phyloP scores from a whole-genome alignment of 805 yeast species.

The Kregervanrija fluxuum region DNA sequence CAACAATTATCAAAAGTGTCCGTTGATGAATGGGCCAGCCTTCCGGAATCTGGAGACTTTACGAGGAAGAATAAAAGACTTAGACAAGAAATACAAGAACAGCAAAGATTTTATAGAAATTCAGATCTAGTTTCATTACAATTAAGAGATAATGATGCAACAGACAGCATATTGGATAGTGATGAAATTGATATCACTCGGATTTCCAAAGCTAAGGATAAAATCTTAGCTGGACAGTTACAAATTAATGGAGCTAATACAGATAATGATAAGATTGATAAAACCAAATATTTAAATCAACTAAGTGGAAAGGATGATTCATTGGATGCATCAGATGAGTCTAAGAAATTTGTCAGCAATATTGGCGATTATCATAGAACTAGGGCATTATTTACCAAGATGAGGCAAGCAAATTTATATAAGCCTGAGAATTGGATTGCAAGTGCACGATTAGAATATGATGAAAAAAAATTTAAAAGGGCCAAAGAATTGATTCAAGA shows the following conservation, averaged over 20 bases:
- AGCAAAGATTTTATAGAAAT: constrained; percentile 70
- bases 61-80: constrained; percentile 73
- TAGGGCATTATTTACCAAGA: constrained; percentile 54
- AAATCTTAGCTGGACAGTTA: constrained; percentile 46
- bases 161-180: constrained; percentile 23
- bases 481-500: constrained; percentile 62
- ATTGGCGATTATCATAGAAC: constrained; percentile 55
- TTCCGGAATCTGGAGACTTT: constrained; percentile 87
- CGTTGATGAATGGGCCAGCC: constrained; percentile 66
- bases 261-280: constrained; percentile 29
- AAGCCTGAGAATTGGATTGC: constrained; percentile 83
- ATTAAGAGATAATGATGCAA: constrained; percentile 26
- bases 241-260: constrained; percentile 17
- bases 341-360: constrained; percentile 21
- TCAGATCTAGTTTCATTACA: constrained; percentile 58
- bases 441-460: constrained; percentile 70
- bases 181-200: constrained; percentile 39
- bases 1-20: constrained; percentile 50
- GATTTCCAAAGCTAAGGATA: constrained; percentile 58
- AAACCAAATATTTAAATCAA: constrained; percentile 35
- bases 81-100: constrained; percentile 52
- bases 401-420: constrained; percentile 64
- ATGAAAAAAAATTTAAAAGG: constrained; percentile 41
- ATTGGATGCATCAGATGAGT: constrained; percentile 4
- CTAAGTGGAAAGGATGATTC: constrained; percentile 21